Percentiles rank a stretch among this genome's conserved stretches.
These are phyloP conservation scores for Exophiala mesophila DNA, from an alignment of 2,329 filamentous ascomycete species.

Conservation along the genomic window DNA sequence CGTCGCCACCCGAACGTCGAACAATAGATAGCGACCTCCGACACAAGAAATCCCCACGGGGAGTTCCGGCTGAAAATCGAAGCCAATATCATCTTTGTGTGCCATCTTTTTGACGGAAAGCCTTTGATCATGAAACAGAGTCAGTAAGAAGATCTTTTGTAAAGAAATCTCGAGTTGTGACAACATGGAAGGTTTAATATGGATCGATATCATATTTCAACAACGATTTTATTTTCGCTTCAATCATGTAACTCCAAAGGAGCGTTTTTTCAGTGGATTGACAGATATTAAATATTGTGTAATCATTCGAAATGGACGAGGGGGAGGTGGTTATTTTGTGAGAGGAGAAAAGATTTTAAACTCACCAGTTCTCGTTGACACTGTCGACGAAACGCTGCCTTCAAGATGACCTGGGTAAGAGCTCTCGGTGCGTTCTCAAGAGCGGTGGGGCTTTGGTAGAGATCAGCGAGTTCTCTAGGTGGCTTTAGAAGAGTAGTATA, in stretches of 20 bases:
- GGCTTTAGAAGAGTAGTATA: no score
- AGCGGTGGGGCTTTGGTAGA: no score
- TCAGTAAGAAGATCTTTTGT: slow-evolving; percentile 1
- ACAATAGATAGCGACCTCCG: slow-evolving; percentile 77
- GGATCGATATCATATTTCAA: slow-evolving; percentile 43
- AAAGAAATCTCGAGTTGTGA: no score
- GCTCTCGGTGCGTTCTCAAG: no score
- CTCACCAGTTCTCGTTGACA: background rate
- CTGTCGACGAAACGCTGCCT: background rate
- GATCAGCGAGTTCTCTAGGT: no score
- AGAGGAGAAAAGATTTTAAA: background rate
- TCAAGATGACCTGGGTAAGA: no score
- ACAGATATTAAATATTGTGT: slow-evolving; percentile 65
- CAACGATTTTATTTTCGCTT: slow-evolving; percentile 41
- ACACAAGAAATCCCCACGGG: slow-evolving; percentile 76
- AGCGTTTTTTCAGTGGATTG: slow-evolving; percentile 68
- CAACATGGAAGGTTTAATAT: no score
- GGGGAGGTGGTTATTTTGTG: no score
- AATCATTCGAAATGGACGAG: slow-evolving; percentile 56
- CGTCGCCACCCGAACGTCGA: slow-evolving; percentile 75
- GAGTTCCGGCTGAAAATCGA: slow-evolving; percentile 37
- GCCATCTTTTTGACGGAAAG: background rate
- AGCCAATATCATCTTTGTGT: slow-evolving; percentile 22
- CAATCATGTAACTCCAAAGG: slow-evolving; percentile 44
- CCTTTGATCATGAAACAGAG: slow-evolving; percentile 12